Evolutionary conservation across 2,329 filamentous ascomycete species (phyloP).

Genomic region (Dothideomycetidae sp.): DNA sequence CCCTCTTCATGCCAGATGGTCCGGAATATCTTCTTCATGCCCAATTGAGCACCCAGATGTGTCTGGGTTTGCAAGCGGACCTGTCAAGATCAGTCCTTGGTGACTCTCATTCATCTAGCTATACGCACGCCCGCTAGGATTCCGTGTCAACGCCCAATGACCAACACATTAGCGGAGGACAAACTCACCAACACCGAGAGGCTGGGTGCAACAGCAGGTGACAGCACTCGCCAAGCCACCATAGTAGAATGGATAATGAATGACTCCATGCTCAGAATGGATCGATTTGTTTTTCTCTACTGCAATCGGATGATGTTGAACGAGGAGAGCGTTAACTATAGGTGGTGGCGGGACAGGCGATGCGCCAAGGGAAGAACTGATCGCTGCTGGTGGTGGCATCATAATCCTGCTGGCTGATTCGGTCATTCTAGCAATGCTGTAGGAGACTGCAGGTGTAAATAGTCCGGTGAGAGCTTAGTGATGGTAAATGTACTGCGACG

Average conservation of each 20-base stretch:
- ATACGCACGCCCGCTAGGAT: no score
- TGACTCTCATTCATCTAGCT: no score
- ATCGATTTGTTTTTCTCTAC: constrained; percentile 16
- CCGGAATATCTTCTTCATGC: constrained; percentile 12
- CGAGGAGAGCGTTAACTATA: constrained; percentile 10
- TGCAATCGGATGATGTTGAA: constrained; percentile 12
- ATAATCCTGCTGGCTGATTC: constrained; percentile 5
- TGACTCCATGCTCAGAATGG: constrained; percentile 15
- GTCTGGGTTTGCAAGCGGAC: constrained; percentile 11
- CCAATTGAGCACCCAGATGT: constrained; percentile 8
- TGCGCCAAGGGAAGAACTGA: background rate
- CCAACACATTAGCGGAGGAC: no score
- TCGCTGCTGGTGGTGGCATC: constrained; percentile 5
- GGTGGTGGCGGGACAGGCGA: constrained; percentile 12
- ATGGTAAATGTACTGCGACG: no score
- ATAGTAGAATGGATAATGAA: constrained; percentile 16
- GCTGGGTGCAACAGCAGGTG: constrained; percentile 14
- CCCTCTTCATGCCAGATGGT: constrained; percentile 13
- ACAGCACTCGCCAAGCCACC: constrained; percentile 16
- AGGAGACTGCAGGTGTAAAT: no score
- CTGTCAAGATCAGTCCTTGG: background rate
- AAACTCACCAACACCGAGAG: constrained; percentile 14
- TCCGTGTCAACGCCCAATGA: no score
- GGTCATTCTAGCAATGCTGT: constrained; percentile 6
- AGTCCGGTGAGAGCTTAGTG: no score